phyloP scores from a whole-genome alignment of 768 basidiomycete genomes.

The Agaricus blazei region DNA sequence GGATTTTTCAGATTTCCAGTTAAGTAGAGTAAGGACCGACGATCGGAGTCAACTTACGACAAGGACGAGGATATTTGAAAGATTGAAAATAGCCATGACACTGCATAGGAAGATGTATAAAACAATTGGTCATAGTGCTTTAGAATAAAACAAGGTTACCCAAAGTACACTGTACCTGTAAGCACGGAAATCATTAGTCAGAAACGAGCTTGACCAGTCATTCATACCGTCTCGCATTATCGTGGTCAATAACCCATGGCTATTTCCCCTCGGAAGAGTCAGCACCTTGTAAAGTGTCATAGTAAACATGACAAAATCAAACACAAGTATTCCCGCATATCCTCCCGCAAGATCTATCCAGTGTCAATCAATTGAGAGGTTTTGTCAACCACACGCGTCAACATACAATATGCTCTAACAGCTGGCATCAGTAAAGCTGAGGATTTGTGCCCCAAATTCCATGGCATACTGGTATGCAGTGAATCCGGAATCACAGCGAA shows the following conservation, averaged over 20 bases:
- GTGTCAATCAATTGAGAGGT: too few species aligned
- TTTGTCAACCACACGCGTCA: too few species aligned
- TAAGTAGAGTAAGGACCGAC: too few species aligned
- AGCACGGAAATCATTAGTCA: background rate
- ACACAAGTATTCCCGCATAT: slow-evolving; percentile 33
- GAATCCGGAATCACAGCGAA: too few species aligned
- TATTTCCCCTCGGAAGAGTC: slow-evolving; percentile 14
- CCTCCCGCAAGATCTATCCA: slow-evolving; percentile 25
- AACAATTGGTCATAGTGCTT: slow-evolving; percentile 5
- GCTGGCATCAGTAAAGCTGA: too few species aligned
- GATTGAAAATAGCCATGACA: background rate
- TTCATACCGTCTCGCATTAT: slow-evolving; percentile 33
- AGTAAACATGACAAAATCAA: slow-evolving; percentile 34
- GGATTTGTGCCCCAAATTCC: too few species aligned
- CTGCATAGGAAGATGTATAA: background rate
- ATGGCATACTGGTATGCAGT: too few species aligned
- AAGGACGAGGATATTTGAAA: slow-evolving; percentile 12
- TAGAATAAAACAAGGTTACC: slow-evolving; percentile 15
- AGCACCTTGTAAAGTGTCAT: slow-evolving; percentile 35
- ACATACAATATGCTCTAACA: too few species aligned
- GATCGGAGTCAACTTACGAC: slow-evolving; percentile 4
- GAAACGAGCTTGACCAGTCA: background rate
- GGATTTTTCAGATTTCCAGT: too few species aligned
- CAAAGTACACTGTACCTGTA: slow-evolving; percentile 36
- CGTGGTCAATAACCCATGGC: slow-evolving; percentile 23